Evolutionary conservation across 352 stramenopile species (phyloP).

Genomic region (Pseudoperonospora humuli): DNA sequence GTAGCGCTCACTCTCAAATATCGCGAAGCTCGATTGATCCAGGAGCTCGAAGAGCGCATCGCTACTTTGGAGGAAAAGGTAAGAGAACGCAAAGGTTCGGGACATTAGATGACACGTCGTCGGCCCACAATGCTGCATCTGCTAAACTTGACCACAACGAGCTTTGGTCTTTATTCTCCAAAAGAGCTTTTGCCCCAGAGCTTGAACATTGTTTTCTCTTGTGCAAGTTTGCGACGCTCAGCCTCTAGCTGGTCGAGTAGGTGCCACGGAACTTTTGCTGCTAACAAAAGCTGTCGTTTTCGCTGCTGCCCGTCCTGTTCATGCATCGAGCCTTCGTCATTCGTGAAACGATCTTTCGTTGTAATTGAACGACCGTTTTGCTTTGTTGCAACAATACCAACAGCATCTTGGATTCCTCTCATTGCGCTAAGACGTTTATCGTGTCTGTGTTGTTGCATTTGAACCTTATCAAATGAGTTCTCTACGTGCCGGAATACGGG

Average conservation of each 20-base stretch:
- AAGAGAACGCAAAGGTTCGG: conserved; percentile 20
- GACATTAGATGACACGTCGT: conserved; percentile 17
- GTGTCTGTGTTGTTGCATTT: conserved; percentile 25
- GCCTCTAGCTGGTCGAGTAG: conserved; percentile 54
- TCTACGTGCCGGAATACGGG: conserved; percentile 55
- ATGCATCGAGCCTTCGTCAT: conserved; percentile 2
- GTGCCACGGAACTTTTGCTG: conserved; percentile 59
- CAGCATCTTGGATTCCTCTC: not conserved
- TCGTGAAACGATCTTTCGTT: not conserved
- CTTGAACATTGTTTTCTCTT: conserved; percentile 58
- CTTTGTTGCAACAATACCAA: not conserved
- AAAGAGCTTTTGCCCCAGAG: conserved; percentile 33
- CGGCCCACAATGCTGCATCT: not conserved
- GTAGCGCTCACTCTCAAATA: conserved; percentile 30
- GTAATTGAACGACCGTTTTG: not conserved
- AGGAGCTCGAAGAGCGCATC: conserved; percentile 32
- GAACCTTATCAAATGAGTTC: conserved; percentile 31
- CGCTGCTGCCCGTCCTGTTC: conserved; percentile 21
- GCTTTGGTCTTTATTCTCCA: conserved; percentile 4
- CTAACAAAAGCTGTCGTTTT: conserved; percentile 25
- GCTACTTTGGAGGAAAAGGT: conserved; percentile 25
- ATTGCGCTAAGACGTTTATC: conserved; percentile 6
- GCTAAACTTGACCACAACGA: not conserved
- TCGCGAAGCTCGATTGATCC: conserved; percentile 35
- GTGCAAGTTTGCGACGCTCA: conserved; percentile 35